These are phyloP conservation scores for Fusarium citri DNA, from an alignment of 2,329 filamentous ascomycete genomes.

Conservation along the genomic window DNA sequence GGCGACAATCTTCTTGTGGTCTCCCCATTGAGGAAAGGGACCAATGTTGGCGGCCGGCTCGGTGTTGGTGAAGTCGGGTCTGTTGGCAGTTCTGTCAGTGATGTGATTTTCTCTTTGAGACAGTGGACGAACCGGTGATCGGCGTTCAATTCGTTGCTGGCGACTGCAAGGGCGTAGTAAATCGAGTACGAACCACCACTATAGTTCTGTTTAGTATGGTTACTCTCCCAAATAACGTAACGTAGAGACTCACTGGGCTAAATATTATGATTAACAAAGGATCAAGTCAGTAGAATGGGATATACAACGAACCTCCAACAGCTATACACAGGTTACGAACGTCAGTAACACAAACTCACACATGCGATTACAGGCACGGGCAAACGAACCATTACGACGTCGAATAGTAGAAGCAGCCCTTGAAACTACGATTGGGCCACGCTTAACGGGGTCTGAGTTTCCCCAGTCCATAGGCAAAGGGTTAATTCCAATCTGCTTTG, in stretches of 20 bases:
- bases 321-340: constrained; percentile 52
- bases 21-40: constrained; percentile 89
- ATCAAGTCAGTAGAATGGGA: constrained; percentile 37
- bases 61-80: constrained; percentile 77
- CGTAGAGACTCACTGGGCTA: constrained; percentile 50
- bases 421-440: constrained; percentile 91
- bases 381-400: constrained; percentile 77
- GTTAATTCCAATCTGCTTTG: constrained; percentile 92
- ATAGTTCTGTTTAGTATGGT: constrained; percentile 17
- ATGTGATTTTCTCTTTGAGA: neutral
- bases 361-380: constrained; percentile 15
- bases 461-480: constrained; percentile 93
- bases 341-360: constrained; percentile 26
- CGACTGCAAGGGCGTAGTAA: constrained; percentile 93
- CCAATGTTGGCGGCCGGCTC: constrained; percentile 92
- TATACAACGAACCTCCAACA: constrained; percentile 64
- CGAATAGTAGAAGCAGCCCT: constrained; percentile 80
- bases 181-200: constrained; percentile 92
- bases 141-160: constrained; percentile 85
- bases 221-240: neutral
- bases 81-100: constrained; percentile 40
- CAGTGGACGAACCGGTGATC: constrained; percentile 73
- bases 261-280: constrained; percentile 33
- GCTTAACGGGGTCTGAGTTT: constrained; percentile 75
- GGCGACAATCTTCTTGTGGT: constrained; percentile 93